These are phyloP conservation scores for Chenopodium album DNA, from an alignment of 148 eudicot genomes.

Conservation along the genomic window DNA sequence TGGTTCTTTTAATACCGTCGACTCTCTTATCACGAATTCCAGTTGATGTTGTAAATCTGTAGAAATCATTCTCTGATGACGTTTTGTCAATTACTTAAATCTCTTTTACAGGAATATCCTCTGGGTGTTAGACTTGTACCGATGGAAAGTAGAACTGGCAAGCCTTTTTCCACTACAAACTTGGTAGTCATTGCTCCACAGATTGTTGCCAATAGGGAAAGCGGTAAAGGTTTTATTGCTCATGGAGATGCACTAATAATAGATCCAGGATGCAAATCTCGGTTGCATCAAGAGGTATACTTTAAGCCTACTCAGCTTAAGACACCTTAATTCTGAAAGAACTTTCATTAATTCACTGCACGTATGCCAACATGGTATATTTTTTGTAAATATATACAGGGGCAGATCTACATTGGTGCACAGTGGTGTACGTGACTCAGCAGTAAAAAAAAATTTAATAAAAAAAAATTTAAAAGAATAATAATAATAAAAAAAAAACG, in stretches of 20 bases:
- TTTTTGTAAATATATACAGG: background rate
- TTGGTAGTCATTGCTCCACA: constrained; percentile 72
- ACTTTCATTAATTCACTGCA: background rate
- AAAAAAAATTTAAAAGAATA: too few species aligned
- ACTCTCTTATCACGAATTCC: background rate
- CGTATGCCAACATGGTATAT: background rate
- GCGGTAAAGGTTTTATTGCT: constrained; percentile 39
- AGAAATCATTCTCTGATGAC: background rate
- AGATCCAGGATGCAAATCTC: constrained; percentile 85
- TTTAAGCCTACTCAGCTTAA: background rate
- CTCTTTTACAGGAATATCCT: constrained; percentile 72
- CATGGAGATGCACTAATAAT: constrained; percentile 86
- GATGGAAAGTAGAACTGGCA: constrained; percentile 83
- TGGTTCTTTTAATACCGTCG: background rate
- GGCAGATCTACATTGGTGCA: too few species aligned
- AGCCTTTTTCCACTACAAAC: constrained; percentile 87
- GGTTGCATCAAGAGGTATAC: constrained; percentile 62
- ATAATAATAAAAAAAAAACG: too few species aligned
- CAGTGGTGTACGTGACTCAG: too few species aligned
- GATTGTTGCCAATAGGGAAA: constrained; percentile 21
- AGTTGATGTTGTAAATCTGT: background rate
- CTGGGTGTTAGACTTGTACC: constrained; percentile 76
- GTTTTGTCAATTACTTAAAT: constrained; percentile 4
- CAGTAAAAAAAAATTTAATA: too few species aligned
- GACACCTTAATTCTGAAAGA: background rate